Evolutionary conservation across 495 filamentous ascomycete species (phyloP), one percentile per base, ranked within the genome.

Genomic region (Annulohypoxylon maeteangense): DNA sequence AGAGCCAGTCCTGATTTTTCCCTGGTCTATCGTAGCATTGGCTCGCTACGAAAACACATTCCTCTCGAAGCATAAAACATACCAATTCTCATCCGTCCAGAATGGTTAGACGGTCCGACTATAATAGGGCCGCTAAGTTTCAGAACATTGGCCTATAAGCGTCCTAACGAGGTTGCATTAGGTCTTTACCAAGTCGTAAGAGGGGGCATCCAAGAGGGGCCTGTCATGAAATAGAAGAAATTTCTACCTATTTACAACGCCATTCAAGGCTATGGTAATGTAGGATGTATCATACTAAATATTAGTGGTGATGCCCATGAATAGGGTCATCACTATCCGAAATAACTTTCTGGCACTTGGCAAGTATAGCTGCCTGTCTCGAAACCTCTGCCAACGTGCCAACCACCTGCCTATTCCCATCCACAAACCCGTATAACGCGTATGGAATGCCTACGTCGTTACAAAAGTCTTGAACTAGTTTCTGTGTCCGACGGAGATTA

Each of bases 381-480:
- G 90, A 90, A 25, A 99, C 90, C 69, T 99, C 96, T 16, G 86
- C 92, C 44, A 99, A 84, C 47, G 87, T 86, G 18, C 93, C 87
- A 76, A 99, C 91, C 31, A 98, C 94, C 74, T 93, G 87, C 77
- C 90, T 92, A 70, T 97, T 98, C 10, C 95, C 94, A 53, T 97
- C 91, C 48, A 93, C 90, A 78, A 99, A 99, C 1, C 95, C 96
- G 76, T 94, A 97, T 45, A 97, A 80, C 12, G 95, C 92, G 80
- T 99, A 99, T 1, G 95, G 95, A 58, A 99, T 94, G 47, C 89
- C 93, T 4, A 94, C 93, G 18, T 98, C 94, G 20, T 89, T 84
- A 74, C 95, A 99, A 78, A 98, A 99, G 7, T 93, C 91, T 74
- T 91, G 86, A 12, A 98, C 91, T 36, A 97, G 83, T 67, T 88